A percentile compares a stretch with the other conserved stretches of the same genome.
phyloP scores from a whole-genome alignment of 1,284 basidiomycete genomes.

The Heterobasidion annosum region DNA sequence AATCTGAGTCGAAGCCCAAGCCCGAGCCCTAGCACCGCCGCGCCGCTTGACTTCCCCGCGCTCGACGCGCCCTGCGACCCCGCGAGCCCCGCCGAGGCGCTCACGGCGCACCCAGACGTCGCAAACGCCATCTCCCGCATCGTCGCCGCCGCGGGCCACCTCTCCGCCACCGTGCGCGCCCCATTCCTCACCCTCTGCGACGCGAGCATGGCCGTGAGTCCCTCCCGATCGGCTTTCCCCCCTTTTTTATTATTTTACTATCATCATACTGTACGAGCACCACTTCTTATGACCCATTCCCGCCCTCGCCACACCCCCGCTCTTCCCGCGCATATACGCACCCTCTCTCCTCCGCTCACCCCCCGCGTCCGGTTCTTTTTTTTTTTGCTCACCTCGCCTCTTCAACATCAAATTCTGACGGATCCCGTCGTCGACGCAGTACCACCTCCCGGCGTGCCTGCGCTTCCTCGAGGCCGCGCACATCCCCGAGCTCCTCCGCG shows the following conservation, averaged over 20 bases:
- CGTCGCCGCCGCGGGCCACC: constrained; percentile 58
- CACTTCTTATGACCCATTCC: neutral
- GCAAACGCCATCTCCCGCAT: constrained; percentile 51
- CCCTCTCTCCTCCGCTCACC: neutral
- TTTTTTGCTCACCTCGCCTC: neutral
- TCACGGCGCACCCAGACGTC: constrained; percentile 49
- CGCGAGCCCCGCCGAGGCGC: constrained; percentile 36
- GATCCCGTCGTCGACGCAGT: constrained; percentile 27
- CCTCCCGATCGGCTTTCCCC: neutral
- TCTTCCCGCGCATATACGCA: neutral
- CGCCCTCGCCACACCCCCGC: neutral
- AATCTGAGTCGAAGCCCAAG: neutral
- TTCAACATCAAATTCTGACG: neutral
- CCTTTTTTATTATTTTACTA: neutral
- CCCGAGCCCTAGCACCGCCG: neutral
- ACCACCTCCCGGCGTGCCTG: constrained; percentile 62
- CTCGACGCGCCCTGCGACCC: constrained; percentile 41
- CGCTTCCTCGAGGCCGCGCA: constrained; percentile 61
- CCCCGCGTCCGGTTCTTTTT: neutral
- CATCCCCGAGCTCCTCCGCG: constrained; percentile 55
- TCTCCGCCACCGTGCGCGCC: constrained; percentile 49
- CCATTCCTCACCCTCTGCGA: constrained; percentile 64
- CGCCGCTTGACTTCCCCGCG: constrained; percentile 49
- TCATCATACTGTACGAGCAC: neutral
- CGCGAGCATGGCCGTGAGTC: constrained; percentile 52